Evolutionary conservation across 176 grass and related monocot genomes (phyloP).

Genomic region (Bolboschoenus planiculmis): DNA sequence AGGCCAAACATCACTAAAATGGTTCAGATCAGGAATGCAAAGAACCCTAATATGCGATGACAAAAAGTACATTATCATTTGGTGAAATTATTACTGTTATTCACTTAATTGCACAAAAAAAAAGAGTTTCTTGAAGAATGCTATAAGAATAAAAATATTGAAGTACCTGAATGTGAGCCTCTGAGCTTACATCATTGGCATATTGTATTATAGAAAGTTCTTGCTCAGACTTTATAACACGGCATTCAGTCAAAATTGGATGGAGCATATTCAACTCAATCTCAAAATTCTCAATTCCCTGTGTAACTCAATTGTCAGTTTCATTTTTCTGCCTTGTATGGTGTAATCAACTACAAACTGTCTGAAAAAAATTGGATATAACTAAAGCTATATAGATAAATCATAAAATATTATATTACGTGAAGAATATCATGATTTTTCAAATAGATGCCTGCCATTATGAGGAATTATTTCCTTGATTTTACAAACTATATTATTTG

Average conservation of each 20-base stretch:
- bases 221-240: slow-evolving; percentile 81
- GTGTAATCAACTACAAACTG: not conserved
- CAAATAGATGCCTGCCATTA: not conserved
- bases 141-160: not conserved
- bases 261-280: slow-evolving; percentile 67
- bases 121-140: not conserved
- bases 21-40: not conserved
- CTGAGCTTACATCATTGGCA: slow-evolving; percentile 96
- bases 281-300: slow-evolving; percentile 88
- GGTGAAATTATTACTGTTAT: not conserved
- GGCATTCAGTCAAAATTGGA: slow-evolving; percentile 89
- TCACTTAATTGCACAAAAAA: too few relatives aligned
- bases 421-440: not conserved
- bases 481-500: not conserved
- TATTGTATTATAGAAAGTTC: slow-evolving; percentile 88
- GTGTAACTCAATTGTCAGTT: slow-evolving; percentile 6
- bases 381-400: not conserved
- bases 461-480: not conserved
- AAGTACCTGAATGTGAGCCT: slow-evolving; percentile 90
- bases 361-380: not conserved
- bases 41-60: not conserved
- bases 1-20: not conserved
- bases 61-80: not conserved
- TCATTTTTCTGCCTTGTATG: not conserved
- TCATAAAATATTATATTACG: not conserved